A percentile compares a stretch with the other conserved stretches of the same genome.
phyloP scores from a whole-genome alignment of 2,329 filamentous ascomycete genomes.

The Sclerotinia trifoliorum region DNA sequence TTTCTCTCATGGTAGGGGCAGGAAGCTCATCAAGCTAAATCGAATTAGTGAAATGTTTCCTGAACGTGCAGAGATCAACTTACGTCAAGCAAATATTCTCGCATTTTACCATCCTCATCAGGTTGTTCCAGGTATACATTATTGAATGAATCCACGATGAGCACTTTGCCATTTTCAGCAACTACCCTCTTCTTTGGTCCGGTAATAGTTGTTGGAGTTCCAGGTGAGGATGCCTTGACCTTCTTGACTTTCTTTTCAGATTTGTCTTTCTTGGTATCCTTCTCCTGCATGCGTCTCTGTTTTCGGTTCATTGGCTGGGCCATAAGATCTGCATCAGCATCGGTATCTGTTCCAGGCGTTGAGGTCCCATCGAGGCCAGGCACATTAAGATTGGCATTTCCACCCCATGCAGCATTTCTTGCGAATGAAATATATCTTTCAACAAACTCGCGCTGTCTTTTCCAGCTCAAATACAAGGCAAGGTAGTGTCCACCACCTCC shows the following conservation, averaged over 20 bases:
- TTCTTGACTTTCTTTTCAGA: conserved; percentile 57
- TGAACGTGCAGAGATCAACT: conserved; percentile 43
- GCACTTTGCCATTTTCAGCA: conserved; percentile 90
- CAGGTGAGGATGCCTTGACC: conserved; percentile 43
- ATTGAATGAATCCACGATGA: conserved; percentile 87
- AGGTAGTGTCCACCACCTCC: conserved; percentile 88
- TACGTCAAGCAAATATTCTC: conserved; percentile 86
- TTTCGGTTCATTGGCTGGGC: conserved; percentile 70
- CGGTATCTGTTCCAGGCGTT: conserved; percentile 46
- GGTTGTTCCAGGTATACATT: conserved; percentile 95
- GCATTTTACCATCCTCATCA: conserved; percentile 78
- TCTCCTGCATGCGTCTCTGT: conserved; percentile 86
- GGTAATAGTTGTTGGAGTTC: conserved; percentile 50
- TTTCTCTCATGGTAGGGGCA: conserved; percentile 75
- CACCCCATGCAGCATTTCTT: conserved; percentile 81
- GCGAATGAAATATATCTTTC: conserved; percentile 90
- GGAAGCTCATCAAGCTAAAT: conserved; percentile 73
- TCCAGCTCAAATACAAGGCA: conserved; percentile 81
- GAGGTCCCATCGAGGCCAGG: conserved; percentile 60
- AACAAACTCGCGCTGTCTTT: conserved; percentile 86
- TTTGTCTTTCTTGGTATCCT: conserved; percentile 70
- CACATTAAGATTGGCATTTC: conserved; percentile 64
- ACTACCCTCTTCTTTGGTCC: conserved; percentile 84
- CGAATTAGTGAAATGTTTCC: conserved; percentile 5
- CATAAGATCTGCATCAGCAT: conserved; percentile 49